Evolutionary conservation across 768 basidiomycete genomes (phyloP), one percentile per base, ranked within the genome.

Genomic region (Infundibulicybe gibba): DNA sequence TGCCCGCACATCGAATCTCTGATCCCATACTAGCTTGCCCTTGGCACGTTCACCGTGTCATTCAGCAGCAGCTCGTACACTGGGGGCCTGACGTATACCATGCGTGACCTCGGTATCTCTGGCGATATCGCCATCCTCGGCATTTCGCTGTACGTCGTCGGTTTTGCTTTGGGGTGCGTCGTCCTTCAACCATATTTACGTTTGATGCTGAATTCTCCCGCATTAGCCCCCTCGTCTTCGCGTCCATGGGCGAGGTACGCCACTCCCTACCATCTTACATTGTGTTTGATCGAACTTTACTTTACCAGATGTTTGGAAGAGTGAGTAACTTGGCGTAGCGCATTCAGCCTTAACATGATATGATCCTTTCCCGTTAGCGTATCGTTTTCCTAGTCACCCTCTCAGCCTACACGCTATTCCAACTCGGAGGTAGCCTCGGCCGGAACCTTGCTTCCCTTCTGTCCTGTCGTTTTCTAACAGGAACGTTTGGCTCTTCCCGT

Each of bases 121-220:
- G 67, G 73, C 46, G 70, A 75, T 47, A 63, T 80, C 47, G 76
- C 79, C 3, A 77, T 80, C 37, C 65, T 82, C 6, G 82, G 82
- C 13, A 69, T 84, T 16, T 80, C 81, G 4, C 61, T 83, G 13
- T 85, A 81, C 56, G 79, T 86, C 31, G 61, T 85, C 25, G 82
- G 81, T 1, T 81, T 85, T 55, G 80, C 76, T 3, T 52, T 82
- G 17, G 80, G 80, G 75, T 79, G 48, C 32, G 69, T 62, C 20
- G 14, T 49, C 30, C 40, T 39, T 45, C 12, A 21, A n/a, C 31
- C 19, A 8, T 21, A 40, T 45, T 34, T 34, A 33, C 6, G 20
- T 30, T n/a, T 6, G 20, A 41, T 15, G 5, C 41, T 32, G 15
- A 35, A 40, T 31, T 41, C 11, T 47, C 34, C 17, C 41, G 45